These are phyloP conservation scores for Exsudoporus frostii DNA, from an alignment of 768 basidiomycete genomes.

Conservation along the genomic window DNA sequence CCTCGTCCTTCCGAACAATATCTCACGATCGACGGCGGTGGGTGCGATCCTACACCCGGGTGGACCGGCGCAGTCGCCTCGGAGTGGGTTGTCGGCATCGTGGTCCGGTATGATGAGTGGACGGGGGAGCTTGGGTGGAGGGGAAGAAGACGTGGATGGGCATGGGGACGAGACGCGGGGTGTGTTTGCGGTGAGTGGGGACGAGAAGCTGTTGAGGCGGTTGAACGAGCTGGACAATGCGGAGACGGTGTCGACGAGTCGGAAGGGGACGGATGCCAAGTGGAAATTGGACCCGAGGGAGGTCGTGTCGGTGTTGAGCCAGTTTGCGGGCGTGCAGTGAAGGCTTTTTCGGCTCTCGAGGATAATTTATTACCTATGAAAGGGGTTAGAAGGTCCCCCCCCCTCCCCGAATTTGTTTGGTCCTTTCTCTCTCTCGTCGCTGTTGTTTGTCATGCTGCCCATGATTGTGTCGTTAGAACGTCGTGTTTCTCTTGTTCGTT, in stretches of 20 bases:
- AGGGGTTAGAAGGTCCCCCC: background rate
- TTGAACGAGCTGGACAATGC: conserved; percentile 71
- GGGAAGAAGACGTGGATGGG: background rate
- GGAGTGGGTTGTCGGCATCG: conserved; percentile 33
- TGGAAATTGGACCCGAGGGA: conserved; percentile 51
- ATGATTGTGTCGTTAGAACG: background rate
- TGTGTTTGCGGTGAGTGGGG: conserved; percentile 63
- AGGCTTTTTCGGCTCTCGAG: too few relatives aligned
- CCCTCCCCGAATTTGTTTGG: too few relatives aligned
- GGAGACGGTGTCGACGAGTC: conserved; percentile 69
- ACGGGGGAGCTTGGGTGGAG: background rate
- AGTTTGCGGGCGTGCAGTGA: conserved; percentile 8
- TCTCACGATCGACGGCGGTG: conserved; percentile 80
- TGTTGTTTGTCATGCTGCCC: background rate
- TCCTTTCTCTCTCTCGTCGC: background rate
- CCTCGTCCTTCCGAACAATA: conserved; percentile 79
- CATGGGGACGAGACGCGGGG: conserved; percentile 50
- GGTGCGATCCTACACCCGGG: conserved; percentile 75
- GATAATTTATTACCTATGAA: background rate
- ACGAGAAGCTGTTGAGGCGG: conserved; percentile 74
- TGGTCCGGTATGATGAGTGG: conserved; percentile 32
- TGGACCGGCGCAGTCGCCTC: conserved; percentile 39
- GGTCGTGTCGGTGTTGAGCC: conserved; percentile 33
- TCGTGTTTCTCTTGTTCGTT: background rate
- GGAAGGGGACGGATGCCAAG: conserved; percentile 74